Conservation (phyloP, 2,329 filamentous ascomycete genomes). For the Pyricularia grisea region DNA sequence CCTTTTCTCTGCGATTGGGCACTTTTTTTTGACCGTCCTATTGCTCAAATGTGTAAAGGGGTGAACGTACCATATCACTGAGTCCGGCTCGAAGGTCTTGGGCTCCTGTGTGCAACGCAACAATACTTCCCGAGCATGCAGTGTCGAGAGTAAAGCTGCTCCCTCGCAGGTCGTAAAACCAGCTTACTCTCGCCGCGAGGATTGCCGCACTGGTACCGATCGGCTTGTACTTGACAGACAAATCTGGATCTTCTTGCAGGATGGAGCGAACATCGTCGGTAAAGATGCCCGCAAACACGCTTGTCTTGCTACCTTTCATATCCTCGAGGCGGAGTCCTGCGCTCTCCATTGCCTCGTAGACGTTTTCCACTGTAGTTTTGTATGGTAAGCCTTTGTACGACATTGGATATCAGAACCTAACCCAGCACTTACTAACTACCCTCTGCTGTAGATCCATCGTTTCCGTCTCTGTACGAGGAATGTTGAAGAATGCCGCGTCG, state of each 20-base stretch:
- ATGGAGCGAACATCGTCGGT: constrained; percentile 7
- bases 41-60: too few relatives aligned
- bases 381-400: not conserved
- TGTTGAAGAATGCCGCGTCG: constrained; percentile 24
- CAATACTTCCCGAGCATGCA: constrained; percentile 9
- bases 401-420: too few relatives aligned
- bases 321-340: constrained; percentile 19
- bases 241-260: constrained; percentile 10
- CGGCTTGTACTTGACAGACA: constrained; percentile 11
- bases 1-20: too few relatives aligned
- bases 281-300: constrained; percentile 19
- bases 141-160: constrained; percentile 9
- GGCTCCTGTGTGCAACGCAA: constrained; percentile 18
- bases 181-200: constrained; percentile 11
- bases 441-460: constrained; percentile 23
- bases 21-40: not conserved
- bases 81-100: constrained; percentile 17
- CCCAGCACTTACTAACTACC: not conserved
- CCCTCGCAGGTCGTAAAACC: constrained; percentile 12
- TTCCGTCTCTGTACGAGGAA: constrained; percentile 23
- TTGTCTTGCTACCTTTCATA: constrained; percentile 18
- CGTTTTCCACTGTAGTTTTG: constrained; percentile 14
- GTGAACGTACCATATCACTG: constrained; percentile 9
- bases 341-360: constrained; percentile 43
- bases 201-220: constrained; percentile 13